Percentiles rank a stretch among this genome's conserved stretches.
Conservation (phyloP, 768 basidiomycete species). For the Boletus sp. region DNA sequence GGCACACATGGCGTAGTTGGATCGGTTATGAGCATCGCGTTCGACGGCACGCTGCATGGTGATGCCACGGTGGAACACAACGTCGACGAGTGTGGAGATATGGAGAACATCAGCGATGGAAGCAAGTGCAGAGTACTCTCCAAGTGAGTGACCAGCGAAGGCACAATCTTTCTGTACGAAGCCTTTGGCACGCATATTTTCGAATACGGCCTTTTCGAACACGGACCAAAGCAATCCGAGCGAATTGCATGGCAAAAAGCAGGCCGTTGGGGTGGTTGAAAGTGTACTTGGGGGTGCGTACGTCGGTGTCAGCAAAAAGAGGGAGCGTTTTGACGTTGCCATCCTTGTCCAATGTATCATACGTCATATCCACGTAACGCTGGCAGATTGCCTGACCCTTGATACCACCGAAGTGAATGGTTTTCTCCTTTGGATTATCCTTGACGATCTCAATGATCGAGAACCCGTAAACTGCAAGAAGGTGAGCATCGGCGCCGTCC, state of each 20-base stretch:
- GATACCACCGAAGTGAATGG: slow-evolving; percentile 98
- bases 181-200: slow-evolving; percentile 96
- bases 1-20: too few relatives aligned
- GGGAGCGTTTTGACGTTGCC: slow-evolving; percentile 95
- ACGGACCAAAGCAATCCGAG: slow-evolving; percentile 98
- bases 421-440: slow-evolving; percentile 97
- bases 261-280: slow-evolving; percentile 96
- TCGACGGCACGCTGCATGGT: too few relatives aligned
- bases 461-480: slow-evolving; percentile 95
- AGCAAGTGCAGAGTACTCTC: slow-evolving; percentile 97
- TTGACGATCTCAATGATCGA: slow-evolving; percentile 99
- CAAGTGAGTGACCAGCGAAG: slow-evolving; percentile 97
- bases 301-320: slow-evolving; percentile 92
- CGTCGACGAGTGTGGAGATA: slow-evolving; percentile 92
- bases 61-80: slow-evolving; percentile 99
- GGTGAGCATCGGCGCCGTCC: slow-evolving; percentile 93
- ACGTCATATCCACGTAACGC: slow-evolving; percentile 99
- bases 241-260: slow-evolving; percentile 97
- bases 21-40: too few relatives aligned
- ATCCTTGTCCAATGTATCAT: slow-evolving; percentile 95
- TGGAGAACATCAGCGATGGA: slow-evolving; percentile 97
- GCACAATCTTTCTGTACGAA: slow-evolving; percentile 90
- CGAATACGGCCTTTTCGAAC: slow-evolving; percentile 97
- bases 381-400: slow-evolving; percentile 98
- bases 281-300: slow-evolving; percentile 95